Base-by-base conservation (phyloP, 768 basidiomycete species). In the Russula sp. region DNA sequence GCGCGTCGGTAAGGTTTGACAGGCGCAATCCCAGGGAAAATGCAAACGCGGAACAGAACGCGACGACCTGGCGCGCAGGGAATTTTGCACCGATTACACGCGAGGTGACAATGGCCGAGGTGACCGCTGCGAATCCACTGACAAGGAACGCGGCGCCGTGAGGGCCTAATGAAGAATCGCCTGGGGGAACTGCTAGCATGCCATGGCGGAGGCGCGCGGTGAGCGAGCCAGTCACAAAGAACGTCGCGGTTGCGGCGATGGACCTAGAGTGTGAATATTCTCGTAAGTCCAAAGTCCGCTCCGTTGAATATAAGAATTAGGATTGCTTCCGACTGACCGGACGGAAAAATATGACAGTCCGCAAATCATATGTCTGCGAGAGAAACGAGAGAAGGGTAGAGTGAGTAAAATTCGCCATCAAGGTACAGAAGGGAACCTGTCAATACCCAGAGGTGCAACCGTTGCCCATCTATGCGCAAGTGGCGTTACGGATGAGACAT, bases 371-470 rank as follows among this genome's bases (percentile, higher is more conserved):
- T 87, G 86, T 52, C 85, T 86, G 59, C 5, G 58, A 30, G 56
- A 50, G 55, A 38, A 26, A 38, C 2, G 38, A 49, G 32, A 40
- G 34, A 13, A 36, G 26, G n/a, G 57, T 18, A 53, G 61, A 8
- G 34, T 36, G 18, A 28, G 44, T 51, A 18, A 48, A 28, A 30
- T 26, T 13, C n/a, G 22, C 34, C 36, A 20, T n/a, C 22, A n/a
- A 36, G n/a, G 13, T 22, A n/a, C 13, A 50, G 16, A 48, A 24
- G 57, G 71, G 6, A 14, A 46, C 38, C 0, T 9, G 9, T 48
- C 28, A 10, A 26, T 72, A 85, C 84, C 85, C 85, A 20, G 85
- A 87, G 13, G 86, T 86, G 71, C 86, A 87, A 26, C 86, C 86
- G 62, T 84, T 84, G 18, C 80, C 76, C 58, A 86, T 71, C 85